Evolutionary conservation across 352 stramenopile genomes (phyloP).

Genomic region (Globisporangium recalcitrans): DNA sequence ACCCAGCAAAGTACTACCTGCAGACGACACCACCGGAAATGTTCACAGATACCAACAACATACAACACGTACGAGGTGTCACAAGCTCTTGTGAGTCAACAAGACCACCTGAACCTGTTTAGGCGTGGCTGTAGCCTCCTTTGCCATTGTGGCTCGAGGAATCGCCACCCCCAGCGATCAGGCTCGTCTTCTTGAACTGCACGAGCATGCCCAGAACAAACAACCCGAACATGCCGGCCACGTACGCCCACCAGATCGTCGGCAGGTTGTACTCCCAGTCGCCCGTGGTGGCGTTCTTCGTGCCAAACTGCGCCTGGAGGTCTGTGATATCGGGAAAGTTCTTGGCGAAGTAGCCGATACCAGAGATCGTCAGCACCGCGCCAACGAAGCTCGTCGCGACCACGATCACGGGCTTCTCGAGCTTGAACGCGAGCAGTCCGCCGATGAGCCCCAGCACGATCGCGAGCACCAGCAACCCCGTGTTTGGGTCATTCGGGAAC

Average conservation of each 20-base stretch:
- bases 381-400: slow-evolving; percentile 52
- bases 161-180: neutral
- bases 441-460: slow-evolving; percentile 44
- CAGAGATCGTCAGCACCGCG: slow-evolving; percentile 36
- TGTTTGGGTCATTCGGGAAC: slow-evolving; percentile 48
- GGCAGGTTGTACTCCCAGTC: slow-evolving; percentile 46
- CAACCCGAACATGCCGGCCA: slow-evolving; percentile 38
- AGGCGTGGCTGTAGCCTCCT: slow-evolving; percentile 6
- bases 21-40: too few species aligned
- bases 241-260: slow-evolving; percentile 52
- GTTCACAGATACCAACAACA: neutral
- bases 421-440: slow-evolving; percentile 42
- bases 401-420: slow-evolving; percentile 50
- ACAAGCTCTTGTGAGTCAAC: neutral
- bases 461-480: slow-evolving; percentile 36
- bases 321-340: slow-evolving; percentile 43
- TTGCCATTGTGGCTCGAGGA: neutral
- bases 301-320: slow-evolving; percentile 33
- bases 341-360: slow-evolving; percentile 57
- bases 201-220: slow-evolving; percentile 39
- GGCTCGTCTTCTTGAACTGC: slow-evolving; percentile 49
- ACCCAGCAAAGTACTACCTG: too few species aligned
- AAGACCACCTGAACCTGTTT: neutral
- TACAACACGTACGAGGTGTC: neutral
- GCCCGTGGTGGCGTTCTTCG: slow-evolving; percentile 25